phyloP scores from a whole-genome alignment of 352 stramenopile species.

The Phytophthora pisi region DNA sequence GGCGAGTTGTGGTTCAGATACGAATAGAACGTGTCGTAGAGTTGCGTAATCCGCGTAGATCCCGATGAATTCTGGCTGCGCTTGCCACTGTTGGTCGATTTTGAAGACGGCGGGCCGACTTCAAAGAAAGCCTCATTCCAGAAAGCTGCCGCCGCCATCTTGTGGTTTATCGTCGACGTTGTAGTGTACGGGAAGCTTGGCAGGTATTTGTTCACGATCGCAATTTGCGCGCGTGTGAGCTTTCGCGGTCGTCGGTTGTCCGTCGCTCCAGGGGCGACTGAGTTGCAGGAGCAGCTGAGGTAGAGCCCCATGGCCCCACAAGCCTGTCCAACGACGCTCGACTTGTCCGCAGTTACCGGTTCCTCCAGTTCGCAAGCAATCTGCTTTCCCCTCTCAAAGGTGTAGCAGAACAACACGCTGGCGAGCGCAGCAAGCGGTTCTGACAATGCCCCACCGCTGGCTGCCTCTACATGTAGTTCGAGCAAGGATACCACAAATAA shows the following conservation, averaged over 20 bases:
- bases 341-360: not conserved
- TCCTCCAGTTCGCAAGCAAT: not conserved
- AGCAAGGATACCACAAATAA: slow-evolving; percentile 6
- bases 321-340: not conserved
- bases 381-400: not conserved
- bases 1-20: slow-evolving; percentile 54
- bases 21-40: slow-evolving; percentile 58
- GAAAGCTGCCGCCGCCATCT: slow-evolving; percentile 35
- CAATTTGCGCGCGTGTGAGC: slow-evolving; percentile 36
- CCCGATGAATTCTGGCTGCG: slow-evolving; percentile 24
- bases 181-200: slow-evolving; percentile 47
- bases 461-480: not conserved
- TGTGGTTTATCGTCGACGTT: slow-evolving; percentile 40
- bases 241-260: slow-evolving; percentile 23
- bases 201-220: slow-evolving; percentile 43
- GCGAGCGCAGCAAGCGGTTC: not conserved
- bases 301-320: slow-evolving; percentile 20
- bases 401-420: not conserved
- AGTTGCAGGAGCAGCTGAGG: slow-evolving; percentile 30
- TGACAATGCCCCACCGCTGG: not conserved
- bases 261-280: slow-evolving; percentile 4
- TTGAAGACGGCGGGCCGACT: slow-evolving; percentile 8
- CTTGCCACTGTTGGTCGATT: slow-evolving; percentile 22
- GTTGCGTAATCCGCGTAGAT: slow-evolving; percentile 29
- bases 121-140: slow-evolving; percentile 53